Evolutionary conservation across 2,329 filamentous ascomycete genomes (phyloP).

Genomic region (Ascochyta lentis): DNA sequence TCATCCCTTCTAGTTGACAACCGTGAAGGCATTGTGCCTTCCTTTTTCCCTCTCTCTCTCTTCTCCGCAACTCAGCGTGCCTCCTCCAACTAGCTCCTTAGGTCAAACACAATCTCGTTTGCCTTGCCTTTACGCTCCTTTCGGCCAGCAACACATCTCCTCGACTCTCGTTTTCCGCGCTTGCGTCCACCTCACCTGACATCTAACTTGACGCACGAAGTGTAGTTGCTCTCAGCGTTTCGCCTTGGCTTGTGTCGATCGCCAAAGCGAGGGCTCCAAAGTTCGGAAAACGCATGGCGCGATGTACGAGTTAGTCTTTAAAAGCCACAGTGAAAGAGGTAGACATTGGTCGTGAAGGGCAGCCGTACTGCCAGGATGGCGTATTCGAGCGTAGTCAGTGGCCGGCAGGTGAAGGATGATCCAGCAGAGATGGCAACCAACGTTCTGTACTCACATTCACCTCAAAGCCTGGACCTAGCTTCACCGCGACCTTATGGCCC

Average conservation of each 20-base stretch:
- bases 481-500: conserved; percentile 27
- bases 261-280: neutral
- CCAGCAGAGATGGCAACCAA: conserved; percentile 31
- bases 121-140: conserved; percentile 20
- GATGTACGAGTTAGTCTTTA: conserved; percentile 26
- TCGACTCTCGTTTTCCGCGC: conserved; percentile 1
- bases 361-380: neutral
- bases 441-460: conserved; percentile 33
- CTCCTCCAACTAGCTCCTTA: conserved; percentile 14
- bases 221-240: neutral
- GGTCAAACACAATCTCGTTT: conserved; percentile 9
- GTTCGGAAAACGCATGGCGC: conserved; percentile 5
- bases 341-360: conserved; percentile 10
- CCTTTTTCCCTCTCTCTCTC: conserved; percentile 15
- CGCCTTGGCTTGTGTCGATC: neutral
- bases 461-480: conserved; percentile 19
- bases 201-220: neutral
- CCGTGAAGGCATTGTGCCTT: conserved; percentile 28
- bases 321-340: conserved; percentile 16
- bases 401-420: neutral
- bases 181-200: neutral
- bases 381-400: neutral
- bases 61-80: conserved; percentile 13
- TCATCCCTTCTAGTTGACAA: conserved; percentile 20
- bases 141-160: conserved; percentile 1